Percentiles rank a stretch among this genome's conserved stretches.
phyloP scores from a whole-genome alignment of 148 eudicot species.

The Dysphania ambrosioides region DNA sequence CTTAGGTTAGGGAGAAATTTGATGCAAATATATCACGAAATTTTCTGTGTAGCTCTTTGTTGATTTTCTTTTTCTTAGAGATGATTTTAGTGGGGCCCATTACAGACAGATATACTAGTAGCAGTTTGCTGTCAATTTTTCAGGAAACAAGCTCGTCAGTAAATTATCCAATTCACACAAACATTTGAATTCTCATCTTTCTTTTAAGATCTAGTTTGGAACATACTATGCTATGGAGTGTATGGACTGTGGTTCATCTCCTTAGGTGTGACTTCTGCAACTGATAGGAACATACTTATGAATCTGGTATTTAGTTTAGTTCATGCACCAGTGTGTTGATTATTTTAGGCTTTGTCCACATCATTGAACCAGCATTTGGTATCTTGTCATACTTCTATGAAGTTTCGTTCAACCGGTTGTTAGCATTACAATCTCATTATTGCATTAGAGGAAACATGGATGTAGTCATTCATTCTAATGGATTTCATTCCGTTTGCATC shows the following conservation, averaged over 20 bases:
- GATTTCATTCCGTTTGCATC: no score
- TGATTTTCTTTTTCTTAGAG: background rate
- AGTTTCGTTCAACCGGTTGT: background rate
- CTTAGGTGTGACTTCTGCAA: slow-evolving; percentile 12
- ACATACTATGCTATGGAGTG: background rate
- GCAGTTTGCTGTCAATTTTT: slow-evolving; percentile 24
- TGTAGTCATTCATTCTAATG: background rate
- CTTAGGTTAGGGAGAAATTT: slow-evolving; percentile 4
- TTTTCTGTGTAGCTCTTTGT: background rate
- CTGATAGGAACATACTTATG: background rate
- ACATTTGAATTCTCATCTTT: background rate
- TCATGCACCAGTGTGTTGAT: background rate
- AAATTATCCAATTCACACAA: slow-evolving; percentile 5
- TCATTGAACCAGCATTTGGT: background rate
- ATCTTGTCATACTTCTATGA: slow-evolving; percentile 3
- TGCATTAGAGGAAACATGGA: slow-evolving; percentile 9
- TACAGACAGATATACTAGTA: slow-evolving; percentile 10
- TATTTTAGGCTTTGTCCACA: background rate
- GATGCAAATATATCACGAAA: background rate
- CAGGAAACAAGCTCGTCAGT: slow-evolving; percentile 23
- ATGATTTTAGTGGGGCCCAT: background rate
- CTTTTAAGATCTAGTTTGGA: background rate
- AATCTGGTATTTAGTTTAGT: slow-evolving; percentile 14
- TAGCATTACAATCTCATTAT: background rate
- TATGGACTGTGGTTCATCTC: background rate